phyloP scores from a whole-genome alignment of 2,329 filamentous ascomycete species.

The Exophiala oligosperma region DNA sequence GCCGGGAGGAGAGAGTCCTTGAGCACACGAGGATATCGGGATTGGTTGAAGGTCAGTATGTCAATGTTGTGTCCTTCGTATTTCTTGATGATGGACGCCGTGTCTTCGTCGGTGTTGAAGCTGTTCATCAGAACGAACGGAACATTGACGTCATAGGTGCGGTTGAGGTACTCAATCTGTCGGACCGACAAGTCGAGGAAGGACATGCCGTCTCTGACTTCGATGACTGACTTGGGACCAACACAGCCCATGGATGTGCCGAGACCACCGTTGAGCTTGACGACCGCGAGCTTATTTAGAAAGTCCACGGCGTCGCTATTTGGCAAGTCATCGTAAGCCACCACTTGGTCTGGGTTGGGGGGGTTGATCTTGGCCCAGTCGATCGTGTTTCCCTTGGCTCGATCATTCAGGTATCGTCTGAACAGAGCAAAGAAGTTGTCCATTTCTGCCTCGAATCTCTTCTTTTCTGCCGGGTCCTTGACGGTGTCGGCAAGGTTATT shows the following conservation, averaged over 20 bases:
- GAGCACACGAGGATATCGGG: conserved; percentile 93
- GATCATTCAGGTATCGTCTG: conserved; percentile 96
- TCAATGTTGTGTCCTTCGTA: conserved; percentile 99
- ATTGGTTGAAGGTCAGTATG: conserved; percentile 99
- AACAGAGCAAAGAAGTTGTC: conserved; percentile 99
- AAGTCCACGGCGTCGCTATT: conserved; percentile 90
- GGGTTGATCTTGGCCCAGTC: conserved; percentile 97
- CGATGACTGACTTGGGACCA: conserved; percentile 98
- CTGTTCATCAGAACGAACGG: conserved; percentile 99
- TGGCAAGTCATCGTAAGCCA: conserved; percentile 87
- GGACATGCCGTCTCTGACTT: conserved; percentile 99
- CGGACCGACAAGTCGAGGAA: conserved; percentile 98
- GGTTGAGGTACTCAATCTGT: conserved; percentile 99
- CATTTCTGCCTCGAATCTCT: conserved; percentile 98
- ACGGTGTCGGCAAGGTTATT: conserved; percentile 91
- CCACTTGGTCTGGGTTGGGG: conserved; percentile 88
- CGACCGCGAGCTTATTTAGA: conserved; percentile 93
- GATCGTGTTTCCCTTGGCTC: conserved; percentile 94
- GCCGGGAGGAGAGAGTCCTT: conserved; percentile 98
- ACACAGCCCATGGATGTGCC: conserved; percentile 99
- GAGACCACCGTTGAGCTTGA: conserved; percentile 99
- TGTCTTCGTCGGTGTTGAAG: conserved; percentile 99
- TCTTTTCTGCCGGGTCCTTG: conserved; percentile 69
- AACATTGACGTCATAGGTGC: conserved; percentile 94
- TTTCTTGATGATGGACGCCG: conserved; percentile 99